Evolutionary conservation across 768 basidiomycete genomes (phyloP), one percentile per base, ranked within the genome.

Genomic region (Russula sp.): DNA sequence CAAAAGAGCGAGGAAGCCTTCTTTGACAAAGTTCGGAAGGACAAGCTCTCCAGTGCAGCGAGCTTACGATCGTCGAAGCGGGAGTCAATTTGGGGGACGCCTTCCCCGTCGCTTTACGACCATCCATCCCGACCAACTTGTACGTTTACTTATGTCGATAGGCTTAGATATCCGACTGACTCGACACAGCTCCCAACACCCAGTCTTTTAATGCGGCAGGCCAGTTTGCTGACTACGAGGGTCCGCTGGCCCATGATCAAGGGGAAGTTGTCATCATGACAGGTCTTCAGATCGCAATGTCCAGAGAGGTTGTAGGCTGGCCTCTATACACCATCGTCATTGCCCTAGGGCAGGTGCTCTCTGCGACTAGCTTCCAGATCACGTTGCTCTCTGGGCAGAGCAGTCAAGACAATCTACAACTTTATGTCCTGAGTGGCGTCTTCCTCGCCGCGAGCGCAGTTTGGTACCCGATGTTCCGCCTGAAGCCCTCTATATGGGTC

Each of bases 361-460:
- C 87, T 59, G 92, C 92, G 3, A 93, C 91, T 35, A 95, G 93
- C 69, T 97, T 95, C 83, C 94, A 97, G 75, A 89, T 96, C 69
- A 95, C 93, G 18, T 75, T 97, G 39, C 79, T 96, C 20, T 87
- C 89, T 20, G 94, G 94, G 56, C 84, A 87, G 68, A 93, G 92
- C 67, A 91, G 85, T 75, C 84, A 91, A 71, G 81, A 85, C 64
- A 79, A 88, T 67, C 64, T 90, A 29, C 90, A 94, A 69, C 81
- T 95, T 9, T 97, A 96, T 70, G 90, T 96, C 52, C 83, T 97
- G n/a, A 88, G 92, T 43, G 84, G 81, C 60, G 84, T 96, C 66
- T 96, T 96, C 78, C 77, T 95, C 36, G 89, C 83, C 3, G 83
- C 93, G 9, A 91, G 93, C 4, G 79, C 84, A 25, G 85, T 90